phyloP scores from a whole-genome alignment of 1,284 basidiomycete genomes.

The Cutaneotrichosporon cavernicola region DNA sequence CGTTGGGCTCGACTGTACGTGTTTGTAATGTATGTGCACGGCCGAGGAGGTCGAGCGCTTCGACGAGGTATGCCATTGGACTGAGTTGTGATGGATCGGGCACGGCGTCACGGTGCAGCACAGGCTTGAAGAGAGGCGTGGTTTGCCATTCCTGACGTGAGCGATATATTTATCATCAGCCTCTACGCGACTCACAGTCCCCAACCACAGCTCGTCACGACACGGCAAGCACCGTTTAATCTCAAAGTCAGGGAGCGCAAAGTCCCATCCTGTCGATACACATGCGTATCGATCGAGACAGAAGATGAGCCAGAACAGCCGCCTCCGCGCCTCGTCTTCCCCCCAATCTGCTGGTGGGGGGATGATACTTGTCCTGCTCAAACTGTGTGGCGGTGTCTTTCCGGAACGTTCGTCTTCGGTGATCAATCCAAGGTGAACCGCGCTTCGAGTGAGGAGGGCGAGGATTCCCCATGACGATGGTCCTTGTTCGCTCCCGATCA shows the following conservation, averaged over 20 bases:
- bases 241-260: conserved; percentile 50
- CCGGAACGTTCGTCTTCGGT: conserved; percentile 36
- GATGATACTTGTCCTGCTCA: conserved; percentile 48
- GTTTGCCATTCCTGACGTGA: conserved; percentile 42
- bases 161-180: neutral
- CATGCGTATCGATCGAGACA: conserved; percentile 52
- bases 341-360: conserved; percentile 45
- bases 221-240: conserved; percentile 49
- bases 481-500: conserved; percentile 52
- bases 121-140: conserved; percentile 43
- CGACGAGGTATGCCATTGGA: conserved; percentile 50
- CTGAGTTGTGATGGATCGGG: conserved; percentile 31
- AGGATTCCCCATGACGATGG: conserved; percentile 51
- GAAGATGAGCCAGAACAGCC: conserved; percentile 53
- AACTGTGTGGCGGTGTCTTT: conserved; percentile 27
- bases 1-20: conserved; percentile 43
- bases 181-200: conserved; percentile 32
- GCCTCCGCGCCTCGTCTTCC: conserved; percentile 50
- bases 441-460: conserved; percentile 49
- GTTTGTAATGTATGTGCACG: conserved; percentile 48
- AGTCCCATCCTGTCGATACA: conserved; percentile 52
- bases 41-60: conserved; percentile 50
- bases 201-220: conserved; percentile 45
- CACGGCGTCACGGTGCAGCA: conserved; percentile 36
- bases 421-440: conserved; percentile 49